phyloP scores from a whole-genome alignment of 1,284 basidiomycete species.

The Heterobasidion parviporum region DNA sequence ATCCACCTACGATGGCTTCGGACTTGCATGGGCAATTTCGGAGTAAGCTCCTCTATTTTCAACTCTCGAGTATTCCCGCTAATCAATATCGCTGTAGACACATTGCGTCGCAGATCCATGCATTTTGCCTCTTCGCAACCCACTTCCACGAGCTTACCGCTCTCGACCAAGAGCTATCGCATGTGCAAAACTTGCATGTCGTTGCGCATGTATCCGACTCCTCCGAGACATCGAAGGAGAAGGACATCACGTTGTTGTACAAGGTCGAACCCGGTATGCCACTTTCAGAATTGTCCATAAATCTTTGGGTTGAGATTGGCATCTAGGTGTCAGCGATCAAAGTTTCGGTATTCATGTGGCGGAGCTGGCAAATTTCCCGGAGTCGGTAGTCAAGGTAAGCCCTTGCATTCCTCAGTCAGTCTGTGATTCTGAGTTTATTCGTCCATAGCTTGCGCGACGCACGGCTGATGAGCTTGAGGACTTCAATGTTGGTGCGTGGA shows the following conservation, averaged over 20 bases:
- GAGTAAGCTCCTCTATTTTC: slow-evolving; percentile 50
- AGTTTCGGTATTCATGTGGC: slow-evolving; percentile 99
- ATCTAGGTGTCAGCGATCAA: slow-evolving; percentile 79
- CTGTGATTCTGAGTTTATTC: not conserved
- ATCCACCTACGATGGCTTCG: slow-evolving; percentile 98
- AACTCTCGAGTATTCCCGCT: not conserved
- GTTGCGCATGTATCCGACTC: slow-evolving; percentile 80
- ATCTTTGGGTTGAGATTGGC: not conserved
- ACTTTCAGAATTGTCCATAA: not conserved
- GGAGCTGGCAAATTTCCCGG: slow-evolving; percentile 92
- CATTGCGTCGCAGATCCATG: slow-evolving; percentile 86
- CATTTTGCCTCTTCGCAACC: slow-evolving; percentile 94
- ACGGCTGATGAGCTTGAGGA: slow-evolving; percentile 98
- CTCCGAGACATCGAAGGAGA: slow-evolving; percentile 55
- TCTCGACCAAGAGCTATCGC: slow-evolving; percentile 76
- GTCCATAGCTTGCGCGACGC: slow-evolving; percentile 73
- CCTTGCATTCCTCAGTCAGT: not conserved
- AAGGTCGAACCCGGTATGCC: slow-evolving; percentile 85
- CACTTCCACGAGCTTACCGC: slow-evolving; percentile 98
- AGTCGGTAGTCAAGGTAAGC: slow-evolving; percentile 81
- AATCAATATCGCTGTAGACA: slow-evolving; percentile 42
- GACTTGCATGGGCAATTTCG: slow-evolving; percentile 97
- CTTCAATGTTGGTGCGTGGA: slow-evolving; percentile 53
- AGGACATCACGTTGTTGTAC: slow-evolving; percentile 90
- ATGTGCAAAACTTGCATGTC: slow-evolving; percentile 94